Evolutionary conservation across 306 rosid genomes (phyloP).

Genomic region (Abrus precatorius): DNA sequence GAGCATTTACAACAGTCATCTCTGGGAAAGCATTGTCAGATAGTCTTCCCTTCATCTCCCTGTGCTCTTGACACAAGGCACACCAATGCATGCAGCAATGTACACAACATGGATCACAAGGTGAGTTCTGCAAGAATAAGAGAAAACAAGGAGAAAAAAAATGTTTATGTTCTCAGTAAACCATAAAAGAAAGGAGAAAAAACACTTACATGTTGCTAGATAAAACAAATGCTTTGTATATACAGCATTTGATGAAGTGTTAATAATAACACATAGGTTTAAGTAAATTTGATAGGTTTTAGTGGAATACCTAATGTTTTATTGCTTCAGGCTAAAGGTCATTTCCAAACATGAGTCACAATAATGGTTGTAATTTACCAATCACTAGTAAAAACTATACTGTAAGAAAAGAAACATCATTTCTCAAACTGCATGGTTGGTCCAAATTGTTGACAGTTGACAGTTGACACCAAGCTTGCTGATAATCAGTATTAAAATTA

Average conservation of each 20-base stretch:
- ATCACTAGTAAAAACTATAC: background rate
- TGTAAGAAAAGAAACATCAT: background rate
- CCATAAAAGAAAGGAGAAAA: constrained; percentile 24
- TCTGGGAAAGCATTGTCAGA: constrained; percentile 62
- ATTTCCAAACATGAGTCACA: background rate
- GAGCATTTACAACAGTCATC: constrained; percentile 77
- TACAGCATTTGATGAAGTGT: constrained; percentile 1
- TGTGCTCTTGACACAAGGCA: constrained; percentile 96
- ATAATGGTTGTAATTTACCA: background rate
- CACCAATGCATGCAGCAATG: constrained; percentile 96
- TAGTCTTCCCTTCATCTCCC: constrained; percentile 91
- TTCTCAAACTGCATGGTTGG: constrained; percentile 1
- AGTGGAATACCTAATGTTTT: background rate
- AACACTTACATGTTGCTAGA: background rate
- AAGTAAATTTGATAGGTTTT: background rate
- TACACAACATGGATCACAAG: constrained; percentile 93
- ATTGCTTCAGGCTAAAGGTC: constrained; percentile 4
- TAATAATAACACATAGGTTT: background rate
- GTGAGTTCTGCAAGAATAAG: constrained; percentile 69
- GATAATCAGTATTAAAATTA: background rate
- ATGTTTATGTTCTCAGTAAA: constrained; percentile 9
- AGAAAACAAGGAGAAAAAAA: constrained; percentile 13
- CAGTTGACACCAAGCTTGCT: background rate
- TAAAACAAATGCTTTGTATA: background rate
- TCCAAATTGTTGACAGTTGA: background rate